These are phyloP conservation scores for Hirsutella minnesotensis DNA, from an alignment of 2,329 filamentous ascomycete species.

Conservation along the genomic window DNA sequence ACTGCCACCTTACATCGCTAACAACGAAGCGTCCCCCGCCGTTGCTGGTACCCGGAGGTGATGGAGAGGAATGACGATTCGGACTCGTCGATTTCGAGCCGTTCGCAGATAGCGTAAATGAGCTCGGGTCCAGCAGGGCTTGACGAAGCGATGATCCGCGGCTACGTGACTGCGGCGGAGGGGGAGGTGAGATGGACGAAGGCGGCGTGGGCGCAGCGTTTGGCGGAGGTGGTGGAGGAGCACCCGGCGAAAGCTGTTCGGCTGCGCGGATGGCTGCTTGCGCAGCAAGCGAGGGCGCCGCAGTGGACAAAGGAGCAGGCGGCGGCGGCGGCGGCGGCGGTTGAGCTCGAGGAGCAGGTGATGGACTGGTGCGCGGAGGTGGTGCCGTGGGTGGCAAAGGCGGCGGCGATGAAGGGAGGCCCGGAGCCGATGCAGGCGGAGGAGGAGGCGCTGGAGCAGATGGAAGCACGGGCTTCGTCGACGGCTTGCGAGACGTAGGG, in stretches of 20 bases:
- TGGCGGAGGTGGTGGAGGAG: slow-evolving; percentile 21
- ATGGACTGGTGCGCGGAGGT: slow-evolving; percentile 21
- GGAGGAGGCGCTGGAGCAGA: slow-evolving; percentile 23
- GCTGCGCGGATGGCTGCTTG: slow-evolving; percentile 32
- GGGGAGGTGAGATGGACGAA: slow-evolving; percentile 28
- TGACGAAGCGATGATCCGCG: slow-evolving; percentile 38
- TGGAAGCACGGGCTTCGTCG: slow-evolving; percentile 19
- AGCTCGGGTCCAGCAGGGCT: slow-evolving; percentile 61
- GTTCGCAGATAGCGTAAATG: slow-evolving; percentile 61
- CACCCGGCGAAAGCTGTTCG: slow-evolving; percentile 24
- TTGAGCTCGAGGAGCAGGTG: slow-evolving; percentile 26
- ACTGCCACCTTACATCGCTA: slow-evolving; percentile 74
- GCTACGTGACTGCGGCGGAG: slow-evolving; percentile 22
- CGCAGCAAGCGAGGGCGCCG: slow-evolving; percentile 27
- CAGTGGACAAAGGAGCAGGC: slow-evolving; percentile 6
- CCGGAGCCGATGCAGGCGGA: slow-evolving; percentile 22
- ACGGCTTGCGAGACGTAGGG: slow-evolving; percentile 48
- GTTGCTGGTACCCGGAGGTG: slow-evolving; percentile 13
- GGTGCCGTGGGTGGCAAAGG: slow-evolving; percentile 28
- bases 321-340: slow-evolving; percentile 15
- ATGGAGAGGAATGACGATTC: slow-evolving; percentile 18
- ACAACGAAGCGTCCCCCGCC: slow-evolving; percentile 40
- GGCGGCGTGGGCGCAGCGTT: slow-evolving; percentile 20
- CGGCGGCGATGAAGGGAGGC: slow-evolving; percentile 24
- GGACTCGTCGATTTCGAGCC: slow-evolving; percentile 41